phyloP scores from a whole-genome alignment of 768 basidiomycete species.

The Clitopilus hobsonii region DNA sequence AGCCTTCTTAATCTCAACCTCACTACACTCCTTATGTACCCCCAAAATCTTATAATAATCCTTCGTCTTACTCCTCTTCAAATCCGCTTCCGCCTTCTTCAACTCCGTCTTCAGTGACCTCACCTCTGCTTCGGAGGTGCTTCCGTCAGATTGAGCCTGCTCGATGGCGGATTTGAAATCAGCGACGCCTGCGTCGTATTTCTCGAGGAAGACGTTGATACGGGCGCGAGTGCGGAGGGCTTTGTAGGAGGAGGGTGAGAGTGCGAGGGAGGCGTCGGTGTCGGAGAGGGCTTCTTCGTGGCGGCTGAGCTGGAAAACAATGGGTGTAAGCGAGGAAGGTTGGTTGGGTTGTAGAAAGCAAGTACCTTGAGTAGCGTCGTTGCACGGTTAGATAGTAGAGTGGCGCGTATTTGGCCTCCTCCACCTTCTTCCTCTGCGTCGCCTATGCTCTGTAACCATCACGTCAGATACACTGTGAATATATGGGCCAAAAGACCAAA shows the following conservation, averaged over 20 bases:
- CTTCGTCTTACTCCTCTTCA: constrained; percentile 87
- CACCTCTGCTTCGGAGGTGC: constrained; percentile 46
- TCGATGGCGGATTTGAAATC: constrained; percentile 83
- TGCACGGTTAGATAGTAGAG: constrained; percentile 79
- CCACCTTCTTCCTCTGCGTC: constrained; percentile 63
- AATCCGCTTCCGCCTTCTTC: constrained; percentile 73
- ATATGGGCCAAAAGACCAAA: background rate
- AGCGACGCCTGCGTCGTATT: constrained; percentile 62
- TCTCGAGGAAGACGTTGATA: constrained; percentile 68
- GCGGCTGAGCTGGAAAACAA: constrained; percentile 54
- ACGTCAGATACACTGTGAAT: background rate
- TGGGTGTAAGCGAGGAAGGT: constrained; percentile 4
- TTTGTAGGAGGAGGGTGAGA: constrained; percentile 72
- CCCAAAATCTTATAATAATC: constrained; percentile 84
- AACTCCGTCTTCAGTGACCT: constrained; percentile 60
- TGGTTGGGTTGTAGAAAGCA: background rate
- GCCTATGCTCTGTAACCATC: constrained; percentile 53
- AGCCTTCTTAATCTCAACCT: constrained; percentile 83
- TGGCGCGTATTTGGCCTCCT: constrained; percentile 79
- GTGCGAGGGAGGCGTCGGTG: constrained; percentile 59
- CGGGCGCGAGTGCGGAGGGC: constrained; percentile 84
- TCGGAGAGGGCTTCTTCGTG: constrained; percentile 70
- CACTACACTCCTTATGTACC: constrained; percentile 54
- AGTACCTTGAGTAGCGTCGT: constrained; percentile 72
- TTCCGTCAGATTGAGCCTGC: constrained; percentile 60